A percentile compares a stretch with the other conserved stretches of the same genome.
These are phyloP conservation scores for Cyclotella sp. DNA, from an alignment of 108 stramenopile species.

Conservation along the genomic window DNA sequence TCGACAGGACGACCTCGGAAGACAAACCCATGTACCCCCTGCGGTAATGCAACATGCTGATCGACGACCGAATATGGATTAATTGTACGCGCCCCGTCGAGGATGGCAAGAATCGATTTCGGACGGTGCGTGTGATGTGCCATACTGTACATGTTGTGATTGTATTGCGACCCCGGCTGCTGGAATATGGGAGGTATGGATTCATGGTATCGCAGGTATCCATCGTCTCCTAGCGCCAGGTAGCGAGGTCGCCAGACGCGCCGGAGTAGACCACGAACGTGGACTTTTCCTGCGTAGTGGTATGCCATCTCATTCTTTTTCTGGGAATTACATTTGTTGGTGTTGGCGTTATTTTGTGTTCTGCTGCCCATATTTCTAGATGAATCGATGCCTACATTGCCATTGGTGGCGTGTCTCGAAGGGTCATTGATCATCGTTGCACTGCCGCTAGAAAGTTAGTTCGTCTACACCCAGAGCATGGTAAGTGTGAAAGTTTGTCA, in stretches of 20 bases:
- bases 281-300: conserved; percentile 71
- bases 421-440: too few species aligned
- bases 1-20: conserved; percentile 74
- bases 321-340: conserved; percentile 1
- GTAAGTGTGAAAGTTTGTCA: too few species aligned
- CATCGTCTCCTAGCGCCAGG: conserved; percentile 76
- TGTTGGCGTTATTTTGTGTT: too few species aligned
- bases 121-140: conserved; percentile 57
- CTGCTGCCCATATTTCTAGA: too few species aligned
- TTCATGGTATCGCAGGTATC: conserved; percentile 86
- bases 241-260: conserved; percentile 91
- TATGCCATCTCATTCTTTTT: conserved; percentile 43
- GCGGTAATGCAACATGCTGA: conserved; percentile 83
- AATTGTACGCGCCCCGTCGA: conserved; percentile 75
- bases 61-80: conserved; percentile 82
- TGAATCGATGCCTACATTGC: too few species aligned
- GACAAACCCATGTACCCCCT: conserved; percentile 78
- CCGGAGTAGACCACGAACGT: conserved; percentile 82
- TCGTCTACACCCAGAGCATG: too few species aligned
- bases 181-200: conserved; percentile 44
- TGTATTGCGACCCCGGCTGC: conserved; percentile 27
- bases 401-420: too few species aligned
- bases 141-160: conserved; percentile 41
- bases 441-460: too few species aligned
- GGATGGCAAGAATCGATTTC: conserved; percentile 44